These are phyloP conservation scores for Cordyceps militaris DNA, from an alignment of 2,329 filamentous ascomycete genomes.

Conservation along the genomic window DNA sequence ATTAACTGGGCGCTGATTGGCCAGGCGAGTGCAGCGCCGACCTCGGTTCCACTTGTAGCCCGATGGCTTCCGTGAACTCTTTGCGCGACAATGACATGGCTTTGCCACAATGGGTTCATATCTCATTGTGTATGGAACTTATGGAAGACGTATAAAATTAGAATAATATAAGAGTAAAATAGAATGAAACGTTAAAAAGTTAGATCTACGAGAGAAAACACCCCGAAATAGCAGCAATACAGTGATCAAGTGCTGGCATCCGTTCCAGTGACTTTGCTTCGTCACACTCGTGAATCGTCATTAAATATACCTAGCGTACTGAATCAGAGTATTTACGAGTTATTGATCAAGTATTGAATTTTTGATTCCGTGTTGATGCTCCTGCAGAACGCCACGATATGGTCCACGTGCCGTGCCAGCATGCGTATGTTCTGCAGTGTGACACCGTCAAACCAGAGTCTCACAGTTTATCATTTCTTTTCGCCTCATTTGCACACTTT, in stretches of 20 bases:
- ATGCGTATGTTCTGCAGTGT: neutral
- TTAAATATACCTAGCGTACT: neutral
- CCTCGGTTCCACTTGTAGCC: conserved; percentile 9
- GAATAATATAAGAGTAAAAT: no score
- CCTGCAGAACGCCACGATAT: neutral
- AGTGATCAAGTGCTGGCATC: no score
- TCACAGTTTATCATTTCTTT: no score
- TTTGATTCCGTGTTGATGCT: neutral
- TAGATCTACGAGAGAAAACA: no score
- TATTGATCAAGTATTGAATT: neutral
- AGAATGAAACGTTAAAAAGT: no score
- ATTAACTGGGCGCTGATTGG: conserved; percentile 13
- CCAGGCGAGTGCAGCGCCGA: neutral
- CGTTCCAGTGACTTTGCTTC: no score
- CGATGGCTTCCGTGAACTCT: conserved; percentile 3
- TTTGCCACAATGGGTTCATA: no score
- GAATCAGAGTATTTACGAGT: neutral
- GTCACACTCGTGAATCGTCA: no score
- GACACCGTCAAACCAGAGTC: neutral
- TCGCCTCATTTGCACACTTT: neutral
- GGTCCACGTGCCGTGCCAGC: neutral
- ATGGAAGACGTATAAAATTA: no score
- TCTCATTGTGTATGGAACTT: no score
- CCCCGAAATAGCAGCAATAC: no score
- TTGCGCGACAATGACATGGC: neutral